Percentiles rank a stretch among this genome's conserved stretches.
These are phyloP conservation scores for Pyricularia grisea DNA, from an alignment of 2,329 filamentous ascomycete genomes.

Conservation along the genomic window DNA sequence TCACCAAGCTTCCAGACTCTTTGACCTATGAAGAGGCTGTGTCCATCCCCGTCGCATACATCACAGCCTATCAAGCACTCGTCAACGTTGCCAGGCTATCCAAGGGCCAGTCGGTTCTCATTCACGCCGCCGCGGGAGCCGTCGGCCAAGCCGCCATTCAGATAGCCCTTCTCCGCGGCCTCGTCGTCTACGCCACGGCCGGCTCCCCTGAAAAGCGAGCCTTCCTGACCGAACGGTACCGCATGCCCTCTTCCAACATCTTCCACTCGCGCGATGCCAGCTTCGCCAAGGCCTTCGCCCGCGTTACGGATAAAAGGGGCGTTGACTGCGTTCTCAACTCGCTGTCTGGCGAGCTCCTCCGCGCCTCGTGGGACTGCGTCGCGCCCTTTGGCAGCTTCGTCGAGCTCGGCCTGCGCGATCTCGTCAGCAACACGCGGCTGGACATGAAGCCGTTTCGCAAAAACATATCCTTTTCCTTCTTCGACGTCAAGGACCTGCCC, in stretches of 20 bases:
- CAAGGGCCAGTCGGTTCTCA: slow-evolving; percentile 12
- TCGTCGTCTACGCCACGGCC: slow-evolving; percentile 23
- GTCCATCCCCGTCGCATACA: slow-evolving; percentile 15
- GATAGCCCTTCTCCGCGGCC: slow-evolving; percentile 7
- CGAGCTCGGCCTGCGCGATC: slow-evolving; percentile 11
- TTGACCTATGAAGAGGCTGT: slow-evolving; percentile 11
- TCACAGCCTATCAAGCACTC: slow-evolving; percentile 17
- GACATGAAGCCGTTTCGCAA: too few species aligned
- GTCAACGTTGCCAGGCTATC: slow-evolving; percentile 14
- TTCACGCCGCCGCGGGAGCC: slow-evolving; percentile 13
- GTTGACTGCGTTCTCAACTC: slow-evolving; percentile 28
- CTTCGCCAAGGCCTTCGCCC: slow-evolving; percentile 3
- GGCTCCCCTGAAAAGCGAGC: slow-evolving; percentile 24
- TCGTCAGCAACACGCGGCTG: too few species aligned
- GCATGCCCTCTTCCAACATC: slow-evolving; percentile 20
- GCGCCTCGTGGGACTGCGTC: slow-evolving; percentile 23
- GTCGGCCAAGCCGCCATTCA: slow-evolving; percentile 12
- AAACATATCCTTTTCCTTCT: too few species aligned
- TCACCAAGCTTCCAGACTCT: slow-evolving; percentile 18
- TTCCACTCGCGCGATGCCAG: slow-evolving; percentile 17
- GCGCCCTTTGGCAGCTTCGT: slow-evolving; percentile 25
- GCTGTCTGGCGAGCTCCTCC: slow-evolving; percentile 22
- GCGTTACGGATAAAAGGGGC: slow-evolving; percentile 18
- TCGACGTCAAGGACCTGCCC: too few species aligned
- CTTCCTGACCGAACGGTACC: slow-evolving; percentile 16